A percentile compares a stretch with the other conserved stretches of the same genome.
phyloP scores from a whole-genome alignment of 768 basidiomycete genomes.

The Podaxis sp. region DNA sequence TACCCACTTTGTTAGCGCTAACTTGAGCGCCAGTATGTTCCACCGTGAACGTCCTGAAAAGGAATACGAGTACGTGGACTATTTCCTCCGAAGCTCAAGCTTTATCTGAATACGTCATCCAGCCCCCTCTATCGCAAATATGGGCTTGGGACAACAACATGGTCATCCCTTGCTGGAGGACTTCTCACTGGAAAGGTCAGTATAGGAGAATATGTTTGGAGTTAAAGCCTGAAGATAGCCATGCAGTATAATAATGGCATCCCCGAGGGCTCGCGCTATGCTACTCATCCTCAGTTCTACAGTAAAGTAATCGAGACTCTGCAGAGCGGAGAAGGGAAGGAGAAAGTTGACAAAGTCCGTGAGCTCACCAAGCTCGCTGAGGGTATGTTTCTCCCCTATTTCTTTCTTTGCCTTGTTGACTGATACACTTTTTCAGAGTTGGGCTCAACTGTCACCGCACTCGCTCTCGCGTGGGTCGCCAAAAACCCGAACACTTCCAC shows the following conservation, averaged over 20 bases:
- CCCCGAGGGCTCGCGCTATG: conserved; percentile 67
- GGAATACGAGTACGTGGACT: conserved; percentile 54
- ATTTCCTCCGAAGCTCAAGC: background rate
- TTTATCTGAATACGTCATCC: background rate
- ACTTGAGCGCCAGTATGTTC: conserved; percentile 49
- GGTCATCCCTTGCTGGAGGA: conserved; percentile 66
- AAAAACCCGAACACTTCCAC: conserved; percentile 64
- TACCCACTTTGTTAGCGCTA: background rate
- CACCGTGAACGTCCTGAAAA: conserved; percentile 76
- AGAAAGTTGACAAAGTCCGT: conserved; percentile 65
- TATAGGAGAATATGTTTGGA: background rate
- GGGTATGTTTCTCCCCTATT: conserved; percentile 23
- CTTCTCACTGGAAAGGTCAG: conserved; percentile 71
- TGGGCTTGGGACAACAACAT: conserved; percentile 67
- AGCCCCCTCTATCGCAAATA: conserved; percentile 66
- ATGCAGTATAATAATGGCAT: conserved; percentile 68
- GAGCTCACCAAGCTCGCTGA: conserved; percentile 61
- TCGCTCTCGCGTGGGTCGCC: conserved; percentile 80
- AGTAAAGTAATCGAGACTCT: conserved; percentile 49
- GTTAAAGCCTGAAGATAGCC: background rate
- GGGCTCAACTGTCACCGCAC: conserved; percentile 48
- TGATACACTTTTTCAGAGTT: conserved; percentile 19
- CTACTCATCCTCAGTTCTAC: conserved; percentile 49
- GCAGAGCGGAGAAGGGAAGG: conserved; percentile 52
- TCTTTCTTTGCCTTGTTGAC: background rate